Conservation (phyloP, 2,329 filamentous ascomycete genomes). For the Corinectria fuckeliana region DNA sequence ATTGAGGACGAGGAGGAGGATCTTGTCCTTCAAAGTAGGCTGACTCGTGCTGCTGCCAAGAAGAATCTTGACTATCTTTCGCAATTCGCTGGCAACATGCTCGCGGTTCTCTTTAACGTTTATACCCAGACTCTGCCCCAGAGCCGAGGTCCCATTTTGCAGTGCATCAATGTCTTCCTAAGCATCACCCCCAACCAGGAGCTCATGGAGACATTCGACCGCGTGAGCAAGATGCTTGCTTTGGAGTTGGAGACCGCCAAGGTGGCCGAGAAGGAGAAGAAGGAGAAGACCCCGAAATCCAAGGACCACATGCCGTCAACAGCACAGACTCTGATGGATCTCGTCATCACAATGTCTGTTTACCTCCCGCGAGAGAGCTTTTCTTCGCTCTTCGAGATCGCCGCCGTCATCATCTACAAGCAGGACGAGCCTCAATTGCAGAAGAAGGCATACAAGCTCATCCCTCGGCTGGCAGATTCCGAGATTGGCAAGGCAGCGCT, state of each 20-base stretch:
- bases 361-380: constrained; percentile 92
- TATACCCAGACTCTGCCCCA: constrained; percentile 96
- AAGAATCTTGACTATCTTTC: constrained; percentile 85
- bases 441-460: constrained; percentile 99
- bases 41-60: constrained; percentile 76
- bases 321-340: constrained; percentile 93
- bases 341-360: constrained; percentile 94
- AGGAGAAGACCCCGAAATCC: constrained; percentile 67
- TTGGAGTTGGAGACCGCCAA: constrained; percentile 65
- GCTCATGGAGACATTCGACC: constrained; percentile 85
- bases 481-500: constrained; percentile 79
- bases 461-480: constrained; percentile 86
- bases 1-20: constrained; percentile 74
- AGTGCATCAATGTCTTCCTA: constrained; percentile 93
- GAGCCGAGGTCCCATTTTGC: constrained; percentile 86
- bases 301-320: constrained; percentile 85
- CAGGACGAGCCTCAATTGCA: constrained; percentile 89
- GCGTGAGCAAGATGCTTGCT: constrained; percentile 85
- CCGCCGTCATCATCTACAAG: constrained; percentile 80
- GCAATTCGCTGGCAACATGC: constrained; percentile 81
- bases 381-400: constrained; percentile 82
- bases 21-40: constrained; percentile 76
- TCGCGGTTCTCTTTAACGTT: constrained; percentile 98
- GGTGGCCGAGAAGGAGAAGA: constrained; percentile 62
- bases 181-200: constrained; percentile 83